Evolutionary conservation across 73 alveolate species (phyloP), one percentile per base, ranked within the genome.

Genomic region (Paramecium sonneborni): DNA sequence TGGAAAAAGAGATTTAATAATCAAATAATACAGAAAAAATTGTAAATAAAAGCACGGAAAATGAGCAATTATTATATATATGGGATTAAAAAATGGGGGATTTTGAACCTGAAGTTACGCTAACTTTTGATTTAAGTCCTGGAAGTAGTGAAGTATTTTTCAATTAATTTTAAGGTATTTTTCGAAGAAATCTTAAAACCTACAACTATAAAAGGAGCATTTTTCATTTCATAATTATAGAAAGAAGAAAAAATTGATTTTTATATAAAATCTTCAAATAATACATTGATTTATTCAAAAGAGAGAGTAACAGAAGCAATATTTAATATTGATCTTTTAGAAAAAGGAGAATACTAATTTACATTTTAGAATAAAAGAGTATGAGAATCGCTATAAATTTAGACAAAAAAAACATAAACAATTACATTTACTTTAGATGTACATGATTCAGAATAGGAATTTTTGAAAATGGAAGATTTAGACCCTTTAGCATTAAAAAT

Each of bases 21-120:
- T 18, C 20, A 18, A 52, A 52, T 6, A 52, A 52, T 1, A 52
- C 30, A 4, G 18, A 3, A 15, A 18, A 52, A 52, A 5, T n/a
- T 4, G 1, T 5, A 15, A 52, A 8, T 23, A 52, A 52, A 18
- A 18, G 12, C 18, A 18, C 20, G 18, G 12, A 1, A 21, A 52
- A 52, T 52, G 84, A 62, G 1, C 8, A 7, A 34, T 23, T 74
- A 14, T 1, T 74, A 14, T 15, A 15, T 2, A 1, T 12, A 44
- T 79, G 90, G 90, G 90, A 79, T 79, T 1, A 44, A 79, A 11
- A 2, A 10, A 79, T 79, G 90, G 74, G 46, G 6, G 74, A 44
- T 20, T 79, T 79, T 79, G 90, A 79, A 24, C 90, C 90, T 12
- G 90, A 79, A 44, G 70, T 37, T 79, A 41, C 24, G 9, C 21